phyloP scores from a whole-genome alignment of 108 stramenopile species.

The Nitzschia sp. region DNA sequence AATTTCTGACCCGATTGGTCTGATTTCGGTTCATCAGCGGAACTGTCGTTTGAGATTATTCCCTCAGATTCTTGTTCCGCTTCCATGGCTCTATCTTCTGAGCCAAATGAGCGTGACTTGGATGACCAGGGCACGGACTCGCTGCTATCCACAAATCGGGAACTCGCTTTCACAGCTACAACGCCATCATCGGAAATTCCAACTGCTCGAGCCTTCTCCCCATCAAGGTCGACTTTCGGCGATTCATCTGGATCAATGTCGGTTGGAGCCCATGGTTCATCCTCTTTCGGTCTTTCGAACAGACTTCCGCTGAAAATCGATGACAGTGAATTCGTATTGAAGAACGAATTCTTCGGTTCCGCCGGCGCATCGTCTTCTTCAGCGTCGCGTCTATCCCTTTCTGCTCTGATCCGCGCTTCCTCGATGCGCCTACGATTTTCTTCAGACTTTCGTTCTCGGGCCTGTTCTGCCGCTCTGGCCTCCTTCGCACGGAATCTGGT shows the following conservation, averaged over 20 bases:
- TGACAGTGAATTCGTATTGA: background rate
- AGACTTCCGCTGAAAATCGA: background rate
- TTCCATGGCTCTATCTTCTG: too few relatives aligned
- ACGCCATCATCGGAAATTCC: too few relatives aligned
- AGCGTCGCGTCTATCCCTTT: background rate
- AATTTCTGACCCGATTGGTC: too few relatives aligned
- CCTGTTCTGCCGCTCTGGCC: background rate
- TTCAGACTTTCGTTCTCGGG: background rate
- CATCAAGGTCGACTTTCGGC: background rate
- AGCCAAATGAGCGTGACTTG: too few relatives aligned
- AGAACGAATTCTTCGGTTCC: background rate
- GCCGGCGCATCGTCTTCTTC: background rate
- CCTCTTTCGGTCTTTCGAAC: background rate
- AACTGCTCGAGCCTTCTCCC: too few relatives aligned
- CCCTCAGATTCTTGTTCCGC: too few relatives aligned
- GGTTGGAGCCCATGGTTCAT: background rate
- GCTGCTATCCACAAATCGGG: too few relatives aligned
- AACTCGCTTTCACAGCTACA: too few relatives aligned
- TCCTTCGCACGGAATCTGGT: background rate
- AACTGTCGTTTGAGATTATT: too few relatives aligned
- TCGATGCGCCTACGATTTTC: background rate
- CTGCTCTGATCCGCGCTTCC: background rate
- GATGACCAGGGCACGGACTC: too few relatives aligned
- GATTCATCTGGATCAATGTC: background rate
- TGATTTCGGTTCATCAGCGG: too few relatives aligned